A percentile compares a stretch with the other conserved stretches of the same genome.
phyloP scores from a whole-genome alignment of 1,139 yeast genomes.

The Pichia sp. region DNA sequence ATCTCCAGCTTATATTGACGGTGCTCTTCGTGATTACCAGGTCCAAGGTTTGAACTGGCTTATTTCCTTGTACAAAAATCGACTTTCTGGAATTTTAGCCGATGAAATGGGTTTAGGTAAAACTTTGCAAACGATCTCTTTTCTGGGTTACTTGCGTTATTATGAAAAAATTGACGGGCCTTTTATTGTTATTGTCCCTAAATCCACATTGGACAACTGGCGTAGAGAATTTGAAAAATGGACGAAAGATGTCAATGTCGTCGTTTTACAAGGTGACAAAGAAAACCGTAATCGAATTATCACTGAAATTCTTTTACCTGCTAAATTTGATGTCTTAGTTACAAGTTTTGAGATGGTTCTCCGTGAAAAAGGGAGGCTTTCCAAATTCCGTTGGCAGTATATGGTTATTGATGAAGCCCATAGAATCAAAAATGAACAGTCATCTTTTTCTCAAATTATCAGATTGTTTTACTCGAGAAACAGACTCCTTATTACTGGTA shows the following conservation, averaged over 20 bases:
- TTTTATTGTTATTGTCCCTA: conserved; percentile 85
- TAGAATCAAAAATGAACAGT: conserved; percentile 89
- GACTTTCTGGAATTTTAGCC: conserved; percentile 85
- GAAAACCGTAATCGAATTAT: conserved; percentile 62
- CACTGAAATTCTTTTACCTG: conserved; percentile 48
- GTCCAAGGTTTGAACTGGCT: conserved; percentile 93
- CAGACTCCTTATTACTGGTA: conserved; percentile 85
- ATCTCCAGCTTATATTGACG: conserved; percentile 67
- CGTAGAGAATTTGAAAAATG: conserved; percentile 84
- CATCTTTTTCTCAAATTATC: conserved; percentile 82
- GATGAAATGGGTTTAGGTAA: conserved; percentile 99
- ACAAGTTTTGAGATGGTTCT: conserved; percentile 93
- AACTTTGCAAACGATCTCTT: conserved; percentile 88
- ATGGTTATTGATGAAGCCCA: conserved; percentile 96
- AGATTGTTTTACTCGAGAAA: conserved; percentile 80
- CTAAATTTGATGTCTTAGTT: conserved; percentile 81
- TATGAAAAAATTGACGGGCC: conserved; percentile 81
- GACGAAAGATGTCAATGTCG: conserved; percentile 92
- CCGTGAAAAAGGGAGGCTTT: conserved; percentile 72
- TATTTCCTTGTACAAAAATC: conserved; percentile 73
- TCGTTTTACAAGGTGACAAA: conserved; percentile 82
- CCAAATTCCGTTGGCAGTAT: conserved; percentile 88
- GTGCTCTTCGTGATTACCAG: conserved; percentile 71
- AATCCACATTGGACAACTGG: conserved; percentile 95
- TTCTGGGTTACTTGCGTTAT: conserved; percentile 79